Conservation (phyloP, 805 yeast species). For the Tetrapisispora iriomotensis region DNA sequence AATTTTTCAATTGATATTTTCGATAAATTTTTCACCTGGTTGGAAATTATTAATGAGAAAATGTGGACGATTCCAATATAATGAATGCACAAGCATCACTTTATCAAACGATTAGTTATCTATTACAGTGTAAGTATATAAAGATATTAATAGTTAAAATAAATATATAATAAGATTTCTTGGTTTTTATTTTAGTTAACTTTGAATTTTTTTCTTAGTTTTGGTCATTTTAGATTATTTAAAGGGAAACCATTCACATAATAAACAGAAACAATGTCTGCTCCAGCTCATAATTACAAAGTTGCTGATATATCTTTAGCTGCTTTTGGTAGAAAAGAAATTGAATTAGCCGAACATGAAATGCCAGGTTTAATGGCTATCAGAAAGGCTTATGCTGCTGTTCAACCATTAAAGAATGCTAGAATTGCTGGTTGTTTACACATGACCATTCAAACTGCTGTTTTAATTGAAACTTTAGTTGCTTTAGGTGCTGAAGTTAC, state of each 20-base stretch:
- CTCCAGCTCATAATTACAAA: constrained; percentile 68
- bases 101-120: too few relatives aligned
- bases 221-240: too few relatives aligned
- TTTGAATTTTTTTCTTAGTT: too few relatives aligned
- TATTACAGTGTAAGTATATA: too few relatives aligned
- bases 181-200: too few relatives aligned
- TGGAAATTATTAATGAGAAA: too few relatives aligned
- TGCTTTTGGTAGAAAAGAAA: constrained; percentile 99
- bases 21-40: too few relatives aligned
- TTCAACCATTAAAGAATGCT: constrained; percentile 95
- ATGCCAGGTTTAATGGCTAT: constrained; percentile 99
- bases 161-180: too few relatives aligned
- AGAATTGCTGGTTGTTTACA: constrained; percentile 98
- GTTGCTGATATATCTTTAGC: constrained; percentile 97
- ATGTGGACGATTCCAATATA: too few relatives aligned
- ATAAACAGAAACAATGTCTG: constrained; percentile 35
- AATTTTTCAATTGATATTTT: too few relatives aligned
- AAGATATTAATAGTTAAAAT: too few relatives aligned
- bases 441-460: constrained; percentile 99
- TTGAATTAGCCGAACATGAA: constrained; percentile 96
- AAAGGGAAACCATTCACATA: neutral
- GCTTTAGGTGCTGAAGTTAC: constrained; percentile 99
- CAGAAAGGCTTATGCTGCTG: constrained; percentile 80
- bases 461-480: constrained; percentile 89
- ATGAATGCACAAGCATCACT: too few relatives aligned